Evolutionary conservation across 768 basidiomycete genomes (phyloP).

Genomic region (Suillus placidus): DNA sequence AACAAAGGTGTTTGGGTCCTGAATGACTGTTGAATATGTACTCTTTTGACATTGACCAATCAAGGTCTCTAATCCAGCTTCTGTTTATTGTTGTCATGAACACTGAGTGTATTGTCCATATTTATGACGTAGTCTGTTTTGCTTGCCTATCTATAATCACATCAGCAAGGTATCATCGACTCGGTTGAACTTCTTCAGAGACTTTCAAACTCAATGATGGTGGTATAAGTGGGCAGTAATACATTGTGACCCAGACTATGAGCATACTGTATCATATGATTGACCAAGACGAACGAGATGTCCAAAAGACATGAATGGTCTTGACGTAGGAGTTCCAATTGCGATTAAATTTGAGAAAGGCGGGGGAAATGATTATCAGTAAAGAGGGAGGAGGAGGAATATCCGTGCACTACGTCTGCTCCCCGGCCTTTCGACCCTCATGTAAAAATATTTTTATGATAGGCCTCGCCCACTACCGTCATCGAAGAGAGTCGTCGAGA

Average conservation of each 20-base stretch:
- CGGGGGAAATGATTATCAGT: constrained; percentile 22
- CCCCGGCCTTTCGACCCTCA: constrained; percentile 32
- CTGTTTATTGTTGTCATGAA: not conserved
- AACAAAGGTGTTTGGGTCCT: not conserved
- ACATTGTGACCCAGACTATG: not conserved
- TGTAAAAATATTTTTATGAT: constrained; percentile 29
- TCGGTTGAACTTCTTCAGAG: not conserved
- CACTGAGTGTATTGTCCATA: not conserved
- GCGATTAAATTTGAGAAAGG: not conserved
- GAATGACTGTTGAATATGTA: not conserved
- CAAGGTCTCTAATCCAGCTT: not conserved
- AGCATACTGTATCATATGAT: not conserved
- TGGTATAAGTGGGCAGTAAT: constrained; percentile 2
- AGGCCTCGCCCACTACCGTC: constrained; percentile 9
- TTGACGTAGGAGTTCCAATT: not conserved
- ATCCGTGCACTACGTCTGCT: constrained; percentile 41
- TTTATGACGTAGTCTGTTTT: not conserved
- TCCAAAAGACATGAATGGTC: not conserved
- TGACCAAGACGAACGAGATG: not conserved
- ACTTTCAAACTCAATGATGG: not conserved
- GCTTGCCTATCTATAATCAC: not conserved
- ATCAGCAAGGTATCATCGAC: not conserved
- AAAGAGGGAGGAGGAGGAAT: constrained; percentile 35
- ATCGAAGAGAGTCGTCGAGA: constrained; percentile 7
- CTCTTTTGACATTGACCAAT: not conserved